Conservation (phyloP, 208 protist genomes). For the Acanthamoeba castellanii region DNA sequence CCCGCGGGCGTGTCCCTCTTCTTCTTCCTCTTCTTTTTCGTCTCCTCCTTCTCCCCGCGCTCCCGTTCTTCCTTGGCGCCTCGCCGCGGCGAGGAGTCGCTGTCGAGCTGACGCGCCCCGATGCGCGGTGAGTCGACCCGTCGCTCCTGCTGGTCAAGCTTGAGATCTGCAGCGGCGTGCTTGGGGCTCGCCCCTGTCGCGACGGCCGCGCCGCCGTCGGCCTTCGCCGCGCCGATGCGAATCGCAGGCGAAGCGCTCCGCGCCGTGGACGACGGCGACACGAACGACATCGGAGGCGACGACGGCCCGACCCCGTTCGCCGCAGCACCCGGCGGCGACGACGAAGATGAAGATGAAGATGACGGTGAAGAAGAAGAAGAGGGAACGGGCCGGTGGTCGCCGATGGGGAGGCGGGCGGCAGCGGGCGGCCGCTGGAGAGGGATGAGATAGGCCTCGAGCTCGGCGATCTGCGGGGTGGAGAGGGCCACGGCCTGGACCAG, state of each 20-base stretch:
- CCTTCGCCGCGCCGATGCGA: background rate
- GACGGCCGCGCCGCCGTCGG: background rate
- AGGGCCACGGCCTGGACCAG: constrained; percentile 65
- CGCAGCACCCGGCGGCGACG: background rate
- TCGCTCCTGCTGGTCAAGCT: background rate
- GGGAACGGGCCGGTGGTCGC: background rate
- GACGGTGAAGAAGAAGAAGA: background rate
- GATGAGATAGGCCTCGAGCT: constrained; percentile 31
- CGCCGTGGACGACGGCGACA: background rate
- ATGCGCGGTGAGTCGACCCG: constrained; percentile 7
- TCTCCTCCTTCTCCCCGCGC: background rate
- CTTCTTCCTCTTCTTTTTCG: background rate
- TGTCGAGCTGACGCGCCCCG: background rate
- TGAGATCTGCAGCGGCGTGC: no score
- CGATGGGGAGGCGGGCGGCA: background rate
- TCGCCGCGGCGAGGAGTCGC: background rate
- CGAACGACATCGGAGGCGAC: background rate
- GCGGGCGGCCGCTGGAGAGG: background rate
- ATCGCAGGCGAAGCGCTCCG: background rate
- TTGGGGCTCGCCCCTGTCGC: no score
- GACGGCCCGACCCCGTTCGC: background rate
- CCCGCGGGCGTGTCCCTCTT: no score
- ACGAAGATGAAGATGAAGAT: background rate
- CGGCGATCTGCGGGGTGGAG: background rate
- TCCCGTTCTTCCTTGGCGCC: background rate